Evolutionary conservation across 2,329 filamentous ascomycete species (phyloP).

Genomic region (Septoria petroselini): DNA sequence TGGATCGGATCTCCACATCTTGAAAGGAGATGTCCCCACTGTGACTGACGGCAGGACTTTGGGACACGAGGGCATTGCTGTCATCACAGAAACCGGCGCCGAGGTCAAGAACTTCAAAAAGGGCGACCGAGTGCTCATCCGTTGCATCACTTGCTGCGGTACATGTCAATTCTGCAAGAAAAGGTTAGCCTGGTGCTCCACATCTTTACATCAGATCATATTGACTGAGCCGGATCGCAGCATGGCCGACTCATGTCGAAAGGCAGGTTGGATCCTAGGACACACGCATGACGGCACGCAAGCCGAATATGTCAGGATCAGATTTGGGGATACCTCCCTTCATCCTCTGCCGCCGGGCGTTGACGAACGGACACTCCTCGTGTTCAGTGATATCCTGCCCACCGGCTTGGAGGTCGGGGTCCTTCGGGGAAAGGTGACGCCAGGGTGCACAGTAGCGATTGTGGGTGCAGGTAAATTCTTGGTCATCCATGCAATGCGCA

Average conservation of each 20-base stretch:
- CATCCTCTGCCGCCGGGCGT: constrained; percentile 46
- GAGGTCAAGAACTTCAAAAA: constrained; percentile 48
- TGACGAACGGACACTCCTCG: constrained; percentile 47
- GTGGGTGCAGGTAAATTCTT: constrained; percentile 46
- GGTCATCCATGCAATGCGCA: neutral
- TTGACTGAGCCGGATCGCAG: constrained; percentile 31
- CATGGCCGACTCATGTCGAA: constrained; percentile 54
- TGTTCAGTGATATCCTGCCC: constrained; percentile 56
- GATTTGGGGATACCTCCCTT: constrained; percentile 51
- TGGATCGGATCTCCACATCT: constrained; percentile 53
- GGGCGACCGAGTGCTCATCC: constrained; percentile 51
- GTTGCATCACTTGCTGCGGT: constrained; percentile 50
- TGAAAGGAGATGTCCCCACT: constrained; percentile 53
- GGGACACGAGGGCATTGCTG: constrained; percentile 55
- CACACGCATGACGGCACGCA: constrained; percentile 55
- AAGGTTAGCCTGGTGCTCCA: constrained; percentile 13
- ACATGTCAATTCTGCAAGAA: constrained; percentile 51
- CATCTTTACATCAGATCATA: neutral
- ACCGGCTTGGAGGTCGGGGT: constrained; percentile 57
- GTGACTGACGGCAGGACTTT: constrained; percentile 48
- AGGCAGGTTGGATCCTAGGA: constrained; percentile 56
- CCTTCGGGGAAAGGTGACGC: constrained; percentile 51
- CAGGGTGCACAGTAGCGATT: constrained; percentile 53
- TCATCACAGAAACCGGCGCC: constrained; percentile 47
- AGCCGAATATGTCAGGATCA: constrained; percentile 56